Evolutionary conservation across 1,284 basidiomycete genomes (phyloP).

Genomic region (Fomitopsis palustris): DNA sequence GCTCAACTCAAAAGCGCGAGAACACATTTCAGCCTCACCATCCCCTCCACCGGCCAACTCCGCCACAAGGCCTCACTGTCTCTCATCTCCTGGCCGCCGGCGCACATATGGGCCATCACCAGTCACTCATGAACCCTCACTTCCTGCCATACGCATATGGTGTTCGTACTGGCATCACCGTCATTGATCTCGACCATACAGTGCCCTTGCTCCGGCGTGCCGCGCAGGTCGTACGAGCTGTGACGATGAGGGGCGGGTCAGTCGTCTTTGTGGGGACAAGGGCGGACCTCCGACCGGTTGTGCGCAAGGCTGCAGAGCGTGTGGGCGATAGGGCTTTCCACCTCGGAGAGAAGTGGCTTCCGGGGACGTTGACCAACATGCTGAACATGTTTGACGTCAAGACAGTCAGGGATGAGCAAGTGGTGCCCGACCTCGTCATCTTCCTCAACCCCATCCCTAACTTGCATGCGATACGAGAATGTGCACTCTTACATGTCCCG

Average conservation of each 20-base stretch:
- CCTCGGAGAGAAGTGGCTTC: conserved; percentile 88
- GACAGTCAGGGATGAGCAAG: conserved; percentile 52
- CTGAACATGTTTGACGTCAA: conserved; percentile 72
- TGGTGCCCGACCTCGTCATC: conserved; percentile 85
- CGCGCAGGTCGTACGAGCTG: conserved; percentile 80
- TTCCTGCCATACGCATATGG: conserved; percentile 96
- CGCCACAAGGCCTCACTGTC: conserved; percentile 68
- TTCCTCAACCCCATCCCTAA: conserved; percentile 89
- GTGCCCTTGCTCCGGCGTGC: conserved; percentile 90
- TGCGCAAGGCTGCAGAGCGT: conserved; percentile 79
- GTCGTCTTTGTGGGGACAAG: conserved; percentile 91
- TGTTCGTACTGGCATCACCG: conserved; percentile 82
- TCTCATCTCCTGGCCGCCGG: conserved; percentile 91
- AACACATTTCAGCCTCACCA: conserved; percentile 77
- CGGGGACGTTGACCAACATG: conserved; percentile 92
- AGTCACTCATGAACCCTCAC: conserved; percentile 80
- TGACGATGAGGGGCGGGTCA: conserved; percentile 81
- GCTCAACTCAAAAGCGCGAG: conserved; percentile 73
- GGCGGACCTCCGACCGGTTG: conserved; percentile 70
- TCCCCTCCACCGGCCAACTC: conserved; percentile 60
- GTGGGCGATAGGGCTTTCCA: conserved; percentile 78
- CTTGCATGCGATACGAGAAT: conserved; percentile 82
- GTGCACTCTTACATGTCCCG: conserved; percentile 79
- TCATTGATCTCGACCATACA: conserved; percentile 96
- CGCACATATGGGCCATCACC: conserved; percentile 91